Percentiles rank a stretch among this genome's conserved stretches.
Evolutionary conservation across 1,139 yeast species (phyloP).

Genomic region (Magnusiomyces magnusii): DNA sequence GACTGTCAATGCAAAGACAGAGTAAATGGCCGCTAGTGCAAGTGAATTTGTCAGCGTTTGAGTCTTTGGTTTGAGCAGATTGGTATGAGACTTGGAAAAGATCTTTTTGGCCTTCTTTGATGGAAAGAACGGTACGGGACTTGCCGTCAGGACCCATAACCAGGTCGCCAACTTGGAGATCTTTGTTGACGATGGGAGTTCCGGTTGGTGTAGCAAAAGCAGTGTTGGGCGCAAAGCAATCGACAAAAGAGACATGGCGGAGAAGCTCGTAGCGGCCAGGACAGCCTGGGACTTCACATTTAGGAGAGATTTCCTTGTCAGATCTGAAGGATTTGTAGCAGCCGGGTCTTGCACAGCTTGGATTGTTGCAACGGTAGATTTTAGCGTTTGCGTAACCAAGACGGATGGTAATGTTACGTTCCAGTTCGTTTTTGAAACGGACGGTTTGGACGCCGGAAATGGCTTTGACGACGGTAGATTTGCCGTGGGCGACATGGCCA

Average conservation of each 20-base stretch:
- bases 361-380: conserved; percentile 86
- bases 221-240: conserved; percentile 99
- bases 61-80: not conserved
- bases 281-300: conserved; percentile 74
- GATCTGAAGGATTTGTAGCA: conserved; percentile 93
- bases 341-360: conserved; percentile 86
- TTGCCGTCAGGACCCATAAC: conserved; percentile 2
- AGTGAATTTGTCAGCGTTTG: conserved; percentile 1
- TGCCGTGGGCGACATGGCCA: conserved; percentile 99
- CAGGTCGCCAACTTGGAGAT: conserved; percentile 1
- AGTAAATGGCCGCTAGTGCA: conserved; percentile 3
- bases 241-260: conserved; percentile 97
- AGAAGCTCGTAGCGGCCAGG: conserved; percentile 77
- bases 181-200: not conserved
- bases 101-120: conserved; percentile 2
- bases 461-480: conserved; percentile 97
- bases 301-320: conserved; percentile 90
- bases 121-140: conserved; percentile 1
- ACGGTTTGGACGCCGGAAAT: conserved; percentile 99
- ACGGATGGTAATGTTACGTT: conserved; percentile 97
- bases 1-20: conserved; percentile 2
- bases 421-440: conserved; percentile 96
- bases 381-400: conserved; percentile 99
- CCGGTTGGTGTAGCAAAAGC: conserved; percentile 22
- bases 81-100: not conserved